Base-by-base conservation (phyloP, 306 rosid species). In the Lablab purpureus region DNA sequence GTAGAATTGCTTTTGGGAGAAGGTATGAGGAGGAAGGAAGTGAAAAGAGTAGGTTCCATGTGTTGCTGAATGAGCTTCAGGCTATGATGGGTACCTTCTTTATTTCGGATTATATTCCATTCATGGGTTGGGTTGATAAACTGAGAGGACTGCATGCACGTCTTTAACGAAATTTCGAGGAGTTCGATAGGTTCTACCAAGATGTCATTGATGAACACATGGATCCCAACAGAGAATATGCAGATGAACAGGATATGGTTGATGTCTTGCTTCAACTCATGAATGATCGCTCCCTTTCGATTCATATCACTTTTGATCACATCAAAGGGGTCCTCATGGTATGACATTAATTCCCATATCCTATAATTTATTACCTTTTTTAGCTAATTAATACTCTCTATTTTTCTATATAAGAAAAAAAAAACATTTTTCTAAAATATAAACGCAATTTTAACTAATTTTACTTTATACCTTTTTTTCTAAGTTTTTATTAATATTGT, bases 21-120 rank as follows among this genome's bases (percentile, higher is more conserved):
- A 62, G 64, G 34, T 76, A 76, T 9, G 73, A 76, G 2, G 65
- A 76, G 1, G 80, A 64, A 64, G 80, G 80, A 12, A 23, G 10
- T n/a, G 80, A 75, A 47, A 75, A 8, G 36, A 75, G 63, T 18
- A 62, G 17, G 62, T 75, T 75, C 47, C 80, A 75, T 30, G 36
- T 0, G 34, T 11, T 75, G 34, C 34, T 75, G 7, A 62, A 30
- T 47, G 80, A 75, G 56, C 15, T 3, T 7, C 34, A 75, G 9
- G 36, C 25, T 2, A 1, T 75, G 60, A 1, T 46, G 36, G 14
- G 23, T 3, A 19, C 50, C 19, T 75, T 46, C 25, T 75, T 62
- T 63, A 10, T 60, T 1, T 60, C 71, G 0, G 72, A 75, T 47
- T 62, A 18, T 75, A 75, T 75, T 45, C 80, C 80, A n/a, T 47